Base-by-base conservation (phyloP, 768 basidiomycete species). In the Macrolepiota fuliginosa region DNA sequence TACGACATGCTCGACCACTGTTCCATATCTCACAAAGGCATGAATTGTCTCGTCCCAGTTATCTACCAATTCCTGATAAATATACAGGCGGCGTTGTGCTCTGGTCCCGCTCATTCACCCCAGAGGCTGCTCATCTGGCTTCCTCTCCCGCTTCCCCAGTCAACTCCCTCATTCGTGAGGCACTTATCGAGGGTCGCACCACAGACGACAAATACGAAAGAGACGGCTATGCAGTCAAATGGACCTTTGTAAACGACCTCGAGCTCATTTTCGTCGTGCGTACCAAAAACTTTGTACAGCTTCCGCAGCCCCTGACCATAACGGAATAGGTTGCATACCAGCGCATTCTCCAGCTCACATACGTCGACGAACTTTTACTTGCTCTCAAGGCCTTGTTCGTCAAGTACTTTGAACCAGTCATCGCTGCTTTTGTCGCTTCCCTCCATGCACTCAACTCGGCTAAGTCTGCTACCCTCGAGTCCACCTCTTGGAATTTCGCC, bases 211-310 rank as follows among this genome's bases (percentile, higher is more conserved):
- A 85, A 63, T 95, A 93, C 71, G 95, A 96, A 76, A 94, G 88
- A 72, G 96, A 96, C 67, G 96, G 96, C 1, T 96, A 94, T 67
- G 90, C 94, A 27, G 87, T 98, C 56, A 90, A 89, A 73, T 98
- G 96, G 95, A 88, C 93, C 0, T 92, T 95, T 68, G 89, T 92
- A 32, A 99, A 99, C 71, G 94, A 96, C 64, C 81, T 98, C 49
- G 96, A 96, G 64, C 83, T 99, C 67, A 96, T 98, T 58, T 98
- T 99, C 70, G 96, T 97, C 71, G 95, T 96, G 69, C 66, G 91
- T 79, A 47, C 19, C 5, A 45, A 45, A 45, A 22, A 10, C 13
- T 15, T 6, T 2, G 2, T 19, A 45, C 42, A 45, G 29, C 29
- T 32, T 32, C 29, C 29, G 29, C 19, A 45, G n/a, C n/a, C 42